Evolutionary conservation across 148 eudicot genomes (phyloP).

Genomic region (Nyssa sinensis): DNA sequence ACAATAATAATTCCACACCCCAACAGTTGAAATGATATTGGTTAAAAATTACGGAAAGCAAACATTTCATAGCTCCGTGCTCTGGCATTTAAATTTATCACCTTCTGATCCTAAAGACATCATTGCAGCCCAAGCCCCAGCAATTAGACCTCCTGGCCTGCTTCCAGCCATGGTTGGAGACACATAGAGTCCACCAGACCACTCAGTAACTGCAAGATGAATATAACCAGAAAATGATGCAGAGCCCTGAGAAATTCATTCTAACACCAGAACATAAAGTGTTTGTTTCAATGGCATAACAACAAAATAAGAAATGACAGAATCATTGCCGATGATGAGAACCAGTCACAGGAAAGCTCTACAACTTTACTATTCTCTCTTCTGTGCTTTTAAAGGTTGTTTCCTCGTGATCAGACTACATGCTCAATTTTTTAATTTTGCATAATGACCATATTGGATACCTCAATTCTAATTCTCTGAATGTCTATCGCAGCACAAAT

Average conservation of each 20-base stretch:
- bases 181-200: constrained; percentile 98
- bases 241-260: neutral
- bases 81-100: constrained; percentile 9
- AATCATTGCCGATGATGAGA: neutral
- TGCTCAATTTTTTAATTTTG: neutral
- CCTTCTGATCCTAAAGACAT: constrained; percentile 91
- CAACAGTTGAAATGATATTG: neutral
- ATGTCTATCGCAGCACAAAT: neutral
- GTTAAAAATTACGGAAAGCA: neutral
- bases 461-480: neutral
- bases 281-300: neutral
- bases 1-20: neutral
- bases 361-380: neutral
- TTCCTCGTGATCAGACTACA: neutral
- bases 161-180: constrained; percentile 99
- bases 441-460: neutral
- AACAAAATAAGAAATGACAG: neutral
- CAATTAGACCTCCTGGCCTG: constrained; percentile 92
- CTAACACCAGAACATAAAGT: neutral
- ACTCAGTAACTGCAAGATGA: constrained; percentile 78
- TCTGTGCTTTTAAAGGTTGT: neutral
- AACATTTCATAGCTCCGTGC: neutral
- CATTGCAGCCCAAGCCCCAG: constrained; percentile 99
- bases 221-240: constrained; percentile 16
- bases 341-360: neutral